Evolutionary conservation across 2,329 filamentous ascomycete genomes (phyloP), one percentile per base, ranked within the genome.

Genomic region (Plectosphaerella sp.): DNA sequence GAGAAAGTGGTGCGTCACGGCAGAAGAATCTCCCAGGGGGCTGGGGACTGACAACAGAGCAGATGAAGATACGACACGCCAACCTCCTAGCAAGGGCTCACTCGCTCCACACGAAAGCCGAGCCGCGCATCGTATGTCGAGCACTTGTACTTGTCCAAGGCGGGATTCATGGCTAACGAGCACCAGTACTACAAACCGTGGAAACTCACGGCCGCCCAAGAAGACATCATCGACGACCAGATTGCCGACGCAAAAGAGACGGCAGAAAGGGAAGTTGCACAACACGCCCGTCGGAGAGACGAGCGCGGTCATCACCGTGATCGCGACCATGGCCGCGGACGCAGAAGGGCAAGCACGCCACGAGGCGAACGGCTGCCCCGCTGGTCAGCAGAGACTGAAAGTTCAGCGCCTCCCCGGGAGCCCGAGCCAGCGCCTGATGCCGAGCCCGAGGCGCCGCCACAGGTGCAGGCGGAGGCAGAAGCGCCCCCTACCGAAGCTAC

Each of bases 151-250:
- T 33, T 12, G 4, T 33, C 28, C 11, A 9, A 22, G 37, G 37
- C 18, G 8, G 22, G 22, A 22, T 18, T 20, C 18, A 42, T 28
- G 45, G 50, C 49, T 49, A 45, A 57, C 51, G 45, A 15, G 50
- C 25, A 11, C 2, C 51, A 96, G 91, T 93, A 88, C 67, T 97
- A 94, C 68, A 85, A 87, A 45, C 93, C 93, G 1, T 95, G 88
- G 87, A 84, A 91, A 60, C 76, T 89, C 52, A 83, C 82, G 33
- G 67, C 74, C 5, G 77, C 82, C 45, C 87, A 97, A 66, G 83
- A 92, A 67, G 79, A 83, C 5, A 75, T 69, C 11, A 89, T 97
- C 64, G 79, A 85, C 45, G 73, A 79, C 5, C 92, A 96, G 67
- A 76, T 90, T 25, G 75, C 78, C 46, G 81, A 87, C 49, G 82